Base-by-base conservation (phyloP, 768 basidiomycete genomes). In the Mycena polygramma region DNA sequence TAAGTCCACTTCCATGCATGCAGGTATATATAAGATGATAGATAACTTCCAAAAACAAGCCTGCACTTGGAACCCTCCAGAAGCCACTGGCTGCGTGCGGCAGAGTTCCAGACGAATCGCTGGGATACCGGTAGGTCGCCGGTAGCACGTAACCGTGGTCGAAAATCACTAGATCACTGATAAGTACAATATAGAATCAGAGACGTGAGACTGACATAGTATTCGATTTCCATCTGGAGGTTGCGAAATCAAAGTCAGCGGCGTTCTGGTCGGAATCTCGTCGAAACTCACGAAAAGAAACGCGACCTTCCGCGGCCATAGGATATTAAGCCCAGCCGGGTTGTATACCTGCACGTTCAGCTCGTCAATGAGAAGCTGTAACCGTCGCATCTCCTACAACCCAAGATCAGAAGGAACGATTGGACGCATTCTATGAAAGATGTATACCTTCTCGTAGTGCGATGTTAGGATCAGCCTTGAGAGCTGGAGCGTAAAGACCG, bases 161-260 rank as follows among this genome's bases (percentile, higher is more conserved):
- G 20, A 20, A 43, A 37, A 59, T 64, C 60, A 69, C 64, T 75
- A 53, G 52, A 68, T 57, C 53, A 68, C 49, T 57, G 68, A 65
- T 70, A 68, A 68, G 61, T 52, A 41, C 45, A 45, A 17, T 9
- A 59, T 7, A 54, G 53, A 30, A 52, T 57, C 54, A 55, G 20
- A 60, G 71, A 70, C 70, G 60, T 61, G 71, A 51, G 15, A 88
- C 93, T 83, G 63, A 94, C 93, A 81, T 96, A 96, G 82, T 96
- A 96, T 76, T 98, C 97, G 68, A 98, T 94, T 84, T 98, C 97
- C 75, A 98, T 86, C 97, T 98, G 75, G 54, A 54, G 37, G 13
- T 30, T 30, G 17, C 9, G 46, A 61, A 19, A 2, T 10, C 14
- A n/a, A 20, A 49, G 58, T 59, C 17, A 8, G 68, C 35, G 7